These are phyloP conservation scores for Vicia faba DNA, from an alignment of 306 rosid genomes.

Conservation along the genomic window DNA sequence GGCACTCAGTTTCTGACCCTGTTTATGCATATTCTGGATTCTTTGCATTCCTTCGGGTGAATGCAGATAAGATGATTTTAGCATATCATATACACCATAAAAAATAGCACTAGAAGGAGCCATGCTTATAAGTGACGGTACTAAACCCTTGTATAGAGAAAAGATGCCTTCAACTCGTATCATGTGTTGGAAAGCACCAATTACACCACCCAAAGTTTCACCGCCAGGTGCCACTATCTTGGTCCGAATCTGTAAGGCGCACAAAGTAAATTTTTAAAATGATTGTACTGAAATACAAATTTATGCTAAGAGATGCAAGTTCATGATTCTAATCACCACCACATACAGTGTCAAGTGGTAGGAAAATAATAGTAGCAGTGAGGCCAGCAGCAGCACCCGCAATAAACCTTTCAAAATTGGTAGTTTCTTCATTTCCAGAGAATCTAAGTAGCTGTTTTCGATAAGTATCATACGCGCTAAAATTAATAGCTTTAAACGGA, in stretches of 20 bases:
- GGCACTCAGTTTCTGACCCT: conserved; percentile 70
- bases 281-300: conserved; percentile 7
- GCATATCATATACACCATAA: too few relatives aligned
- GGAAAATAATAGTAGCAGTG: conserved; percentile 77
- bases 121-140: too few relatives aligned
- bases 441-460: conserved; percentile 76
- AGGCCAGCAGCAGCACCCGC: conserved; percentile 98
- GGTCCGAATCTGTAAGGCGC: conserved; percentile 77
- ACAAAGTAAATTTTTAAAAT: conserved; percentile 29
- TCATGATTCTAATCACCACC: conserved; percentile 37
- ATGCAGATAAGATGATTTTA: too few relatives aligned
- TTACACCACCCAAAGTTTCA: too few relatives aligned
- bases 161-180: too few relatives aligned
- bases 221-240: conserved; percentile 97
- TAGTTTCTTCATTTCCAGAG: conserved; percentile 73
- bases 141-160: too few relatives aligned
- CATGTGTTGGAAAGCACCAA: too few relatives aligned
- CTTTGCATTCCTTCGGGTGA: conserved; percentile 86
- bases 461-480: conserved; percentile 86
- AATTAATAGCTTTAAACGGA: conserved; percentile 92
- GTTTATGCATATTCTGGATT: conserved; percentile 65
- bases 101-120: too few relatives aligned
- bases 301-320: conserved; percentile 4
- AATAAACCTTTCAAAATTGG: conserved; percentile 89
- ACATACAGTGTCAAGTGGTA: conserved; percentile 96